Conservation (phyloP, 2,329 filamentous ascomycete species). For the Colletotrichum eleusines region DNA sequence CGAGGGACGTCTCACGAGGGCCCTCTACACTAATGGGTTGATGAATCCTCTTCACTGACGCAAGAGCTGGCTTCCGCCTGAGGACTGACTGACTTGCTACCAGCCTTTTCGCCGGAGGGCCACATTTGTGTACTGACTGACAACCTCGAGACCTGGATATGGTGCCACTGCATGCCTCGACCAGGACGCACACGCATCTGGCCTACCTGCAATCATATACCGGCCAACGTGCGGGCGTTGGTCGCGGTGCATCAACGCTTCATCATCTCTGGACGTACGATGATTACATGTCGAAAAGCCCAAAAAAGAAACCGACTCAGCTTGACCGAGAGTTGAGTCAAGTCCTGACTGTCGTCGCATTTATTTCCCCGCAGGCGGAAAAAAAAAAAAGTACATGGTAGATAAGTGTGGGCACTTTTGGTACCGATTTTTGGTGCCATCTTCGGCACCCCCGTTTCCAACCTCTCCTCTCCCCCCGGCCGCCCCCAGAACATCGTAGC, state of each 20-base stretch:
- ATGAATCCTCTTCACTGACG: not conserved
- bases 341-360: constrained; percentile 4
- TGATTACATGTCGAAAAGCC: not conserved
- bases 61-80: constrained; percentile 3
- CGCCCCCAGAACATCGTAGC: constrained; percentile 15
- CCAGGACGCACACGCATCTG: constrained; percentile 14
- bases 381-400: no score
- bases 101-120: constrained; percentile 17
- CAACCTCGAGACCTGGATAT: not conserved
- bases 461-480: not conserved
- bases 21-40: constrained; percentile 1
- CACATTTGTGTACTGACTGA: no score
- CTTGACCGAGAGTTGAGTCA: constrained; percentile 1
- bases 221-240: constrained; percentile 7
- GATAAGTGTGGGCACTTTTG: constrained; percentile 17
- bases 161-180: constrained; percentile 12
- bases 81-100: not conserved
- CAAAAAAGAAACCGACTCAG: constrained; percentile 25
- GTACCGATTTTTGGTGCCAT: not conserved
- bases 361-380: constrained; percentile 25
- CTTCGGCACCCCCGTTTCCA: constrained; percentile 20
- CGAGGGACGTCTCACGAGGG: constrained; percentile 1
- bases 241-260: constrained; percentile 18
- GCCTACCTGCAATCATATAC: constrained; percentile 13
- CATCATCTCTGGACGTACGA: not conserved